Base-by-base conservation (phyloP, 352 stramenopile genomes). In the Phytophthora rubi region DNA sequence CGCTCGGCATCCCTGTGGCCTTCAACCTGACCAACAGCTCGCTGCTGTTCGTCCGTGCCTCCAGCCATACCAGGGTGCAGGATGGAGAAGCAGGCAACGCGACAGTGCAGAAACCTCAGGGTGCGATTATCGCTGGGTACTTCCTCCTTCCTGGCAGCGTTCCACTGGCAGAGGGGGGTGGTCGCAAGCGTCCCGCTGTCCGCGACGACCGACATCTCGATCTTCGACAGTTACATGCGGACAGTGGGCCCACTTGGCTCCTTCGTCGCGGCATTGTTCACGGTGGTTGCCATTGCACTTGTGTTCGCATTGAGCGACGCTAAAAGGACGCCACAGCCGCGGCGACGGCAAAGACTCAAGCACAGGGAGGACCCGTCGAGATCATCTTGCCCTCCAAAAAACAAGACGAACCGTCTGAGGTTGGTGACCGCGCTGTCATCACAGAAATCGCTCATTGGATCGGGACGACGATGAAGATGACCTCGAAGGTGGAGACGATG, bases 21-120 rank as follows among this genome's bases (percentile, higher is more conserved):
- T 98, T 98, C 62, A 97, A 97, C 70, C 56, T 97, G 2, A 96
- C 90, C n/a, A 98, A 97, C 61, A 80, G 74, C 15, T 96, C 86
- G 21, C 64, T 97, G 2, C 63, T 97, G 12, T 70, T 95, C 2
- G 75, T 95, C 12, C 87, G 90, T 10, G 79, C 73, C 9, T 89
- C 52, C 18, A 74, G 32, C 53, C 82, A n/a, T n/a, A n/a, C n/a
- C n/a, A n/a, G n/a, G n/a, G n/a, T n/a, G n/a, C n/a, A n/a, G n/a
- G n/a, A n/a, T n/a, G n/a, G n/a, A 16, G 53, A 68, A 53, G 28
- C 47, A 0, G 55, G 59, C 35, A 62, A 53, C 2, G 23, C 30
- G n/a, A 9, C 33, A 37, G 16, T 53, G 33, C 65, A 60, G 18
- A 48, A 56, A 9, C 73, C 72, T 0, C 81, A 87, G 16, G 79